Percentiles rank a stretch among this genome's conserved stretches.
Conservation (phyloP, 495 filamentous ascomycete genomes). For the Evansstolkia leycettana region DNA sequence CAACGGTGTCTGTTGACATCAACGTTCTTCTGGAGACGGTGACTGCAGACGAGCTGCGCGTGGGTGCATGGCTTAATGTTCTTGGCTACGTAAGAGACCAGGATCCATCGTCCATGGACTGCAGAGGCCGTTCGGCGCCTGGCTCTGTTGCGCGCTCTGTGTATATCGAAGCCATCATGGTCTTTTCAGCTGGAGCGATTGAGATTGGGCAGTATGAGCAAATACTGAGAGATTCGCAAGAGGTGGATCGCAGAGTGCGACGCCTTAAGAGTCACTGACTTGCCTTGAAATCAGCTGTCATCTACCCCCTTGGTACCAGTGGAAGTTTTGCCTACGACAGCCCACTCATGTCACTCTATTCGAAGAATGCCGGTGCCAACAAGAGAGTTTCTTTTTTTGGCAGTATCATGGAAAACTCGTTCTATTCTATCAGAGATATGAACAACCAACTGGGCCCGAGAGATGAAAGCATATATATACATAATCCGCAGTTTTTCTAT, state of each 20-base stretch:
- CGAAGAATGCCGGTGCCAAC: no score
- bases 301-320: no score
- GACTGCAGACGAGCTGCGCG: slow-evolving; percentile 48
- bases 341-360: no score
- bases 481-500: no score
- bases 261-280: no score
- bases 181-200: slow-evolving; percentile 54
- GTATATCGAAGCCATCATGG: slow-evolving; percentile 50
- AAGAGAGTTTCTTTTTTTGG: no score
- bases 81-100: slow-evolving; percentile 59
- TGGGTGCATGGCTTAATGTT: slow-evolving; percentile 86
- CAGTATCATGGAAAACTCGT: no score
- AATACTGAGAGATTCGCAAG: slow-evolving; percentile 21
- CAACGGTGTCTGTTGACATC: slow-evolving; percentile 52
- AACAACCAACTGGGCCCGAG: no score
- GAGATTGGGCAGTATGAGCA: slow-evolving; percentile 53
- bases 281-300: no score
- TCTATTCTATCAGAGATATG: no score
- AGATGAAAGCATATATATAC: no score
- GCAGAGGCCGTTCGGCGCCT: neutral
- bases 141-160: slow-evolving; percentile 8
- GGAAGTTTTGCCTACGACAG: no score
- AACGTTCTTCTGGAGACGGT: slow-evolving; percentile 54
- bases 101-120: slow-evolving; percentile 7
- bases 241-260: slow-evolving; percentile 18